Evolutionary conservation across 192 early-diverging fungal genomes (phyloP), one percentile per base, ranked within the genome.

Genomic region (Linnemannia elongata): DNA sequence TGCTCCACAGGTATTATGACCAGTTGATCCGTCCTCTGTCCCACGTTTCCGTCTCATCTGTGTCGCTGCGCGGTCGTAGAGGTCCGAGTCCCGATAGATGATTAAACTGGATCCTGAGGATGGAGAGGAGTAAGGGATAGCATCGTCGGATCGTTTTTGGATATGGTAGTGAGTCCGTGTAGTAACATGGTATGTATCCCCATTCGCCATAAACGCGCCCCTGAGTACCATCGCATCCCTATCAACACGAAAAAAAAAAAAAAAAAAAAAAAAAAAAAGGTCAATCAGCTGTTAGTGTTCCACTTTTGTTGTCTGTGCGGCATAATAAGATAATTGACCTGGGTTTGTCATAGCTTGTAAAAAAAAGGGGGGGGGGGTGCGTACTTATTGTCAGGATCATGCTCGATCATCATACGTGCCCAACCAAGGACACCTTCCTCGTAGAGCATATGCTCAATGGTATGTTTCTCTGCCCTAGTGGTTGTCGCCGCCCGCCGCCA

Each of bases 31-130:
- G 55, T 66, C 27, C 12, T 33, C 27, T 1, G 27, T 66, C 75
- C 35, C 80, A 54, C 82, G 75, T 78, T 83, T 81, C 72, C 79
- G 69, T n/a, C 66, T 41, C 42, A 72, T n/a, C 18, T 60, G 44
- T 44, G 33, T 75, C 3, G 27, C 81, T 15, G 74, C 42, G 69
- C 82, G 87, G 15, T 80, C 41, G 6, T 91, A 79, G 0, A 91
- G 81, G 74, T 95, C 94, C 0, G 94, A 93, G 71, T 93, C 91
- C 18, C 94, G 91, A 83, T 93, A 95, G 30, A 94, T 90, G 36
- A 94, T 85, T 79, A 94, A 90, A 22, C 47, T 54, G 33, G 79
- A 49, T 69, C 42, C 78, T 49, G 42, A 1, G 5, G 54, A 45
- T 63, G 75, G 71, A 74, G 83, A 69, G 49, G 52, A 85, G 76